phyloP scores from a whole-genome alignment of 31 red algal species.

The Odonthalia washingtoniensis region DNA sequence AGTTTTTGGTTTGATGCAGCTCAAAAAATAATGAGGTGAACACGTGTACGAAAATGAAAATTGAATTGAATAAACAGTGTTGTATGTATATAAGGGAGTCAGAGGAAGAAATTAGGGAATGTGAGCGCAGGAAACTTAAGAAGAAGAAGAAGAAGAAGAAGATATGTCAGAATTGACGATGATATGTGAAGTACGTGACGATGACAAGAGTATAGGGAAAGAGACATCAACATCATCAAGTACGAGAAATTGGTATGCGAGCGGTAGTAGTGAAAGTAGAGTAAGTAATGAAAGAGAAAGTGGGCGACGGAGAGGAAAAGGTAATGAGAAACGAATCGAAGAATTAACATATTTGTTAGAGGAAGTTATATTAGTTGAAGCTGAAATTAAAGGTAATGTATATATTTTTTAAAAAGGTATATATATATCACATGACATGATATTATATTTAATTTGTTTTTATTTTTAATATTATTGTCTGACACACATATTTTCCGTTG shows the following conservation, averaged over 20 bases:
- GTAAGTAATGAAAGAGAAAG: not conserved
- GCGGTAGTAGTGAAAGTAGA: too few species aligned
- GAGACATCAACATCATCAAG: not conserved
- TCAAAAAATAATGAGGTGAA: not conserved
- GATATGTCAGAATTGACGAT: too few species aligned
- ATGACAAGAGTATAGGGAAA: not conserved
- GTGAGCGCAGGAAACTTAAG: too few species aligned
- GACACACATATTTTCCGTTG: not conserved
- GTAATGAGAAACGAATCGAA: not conserved
- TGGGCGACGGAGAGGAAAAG: not conserved
- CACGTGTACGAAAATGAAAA: not conserved
- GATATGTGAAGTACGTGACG: not conserved
- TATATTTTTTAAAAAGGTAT: not conserved
- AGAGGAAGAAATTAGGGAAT: not conserved
- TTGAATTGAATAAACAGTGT: not conserved
- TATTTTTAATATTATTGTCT: not conserved
- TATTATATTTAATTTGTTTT: not conserved
- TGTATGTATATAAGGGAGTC: not conserved
- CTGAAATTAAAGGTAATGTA: constrained; percentile 62
- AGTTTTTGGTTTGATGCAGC: not conserved
- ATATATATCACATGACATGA: not conserved
- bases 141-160: too few species aligned
- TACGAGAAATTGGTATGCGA: too few species aligned
- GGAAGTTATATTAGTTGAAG: constrained; percentile 59
- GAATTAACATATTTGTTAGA: constrained; percentile 46